phyloP scores from a whole-genome alignment of 1,284 basidiomycete genomes.

The Ustilago lituana region DNA sequence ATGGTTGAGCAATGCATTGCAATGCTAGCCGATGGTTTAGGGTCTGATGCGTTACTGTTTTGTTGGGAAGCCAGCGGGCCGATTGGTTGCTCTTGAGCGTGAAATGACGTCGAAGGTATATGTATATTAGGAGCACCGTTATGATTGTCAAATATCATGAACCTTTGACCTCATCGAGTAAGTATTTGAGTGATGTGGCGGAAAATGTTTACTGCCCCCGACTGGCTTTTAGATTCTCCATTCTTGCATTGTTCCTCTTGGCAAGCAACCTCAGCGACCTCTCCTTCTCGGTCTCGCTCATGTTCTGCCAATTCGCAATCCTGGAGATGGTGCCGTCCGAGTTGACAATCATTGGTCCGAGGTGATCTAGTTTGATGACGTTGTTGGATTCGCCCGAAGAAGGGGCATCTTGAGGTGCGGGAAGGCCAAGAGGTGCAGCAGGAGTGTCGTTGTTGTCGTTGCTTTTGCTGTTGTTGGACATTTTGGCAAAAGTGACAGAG shows the following conservation, averaged over 20 bases:
- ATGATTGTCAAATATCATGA: too few species aligned
- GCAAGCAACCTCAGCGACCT: slow-evolving; percentile 51
- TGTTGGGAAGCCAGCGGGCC: too few species aligned
- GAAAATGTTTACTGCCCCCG: slow-evolving; percentile 10
- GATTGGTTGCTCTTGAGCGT: too few species aligned
- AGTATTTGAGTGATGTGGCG: too few species aligned
- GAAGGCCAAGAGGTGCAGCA: slow-evolving; percentile 27
- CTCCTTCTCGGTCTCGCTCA: slow-evolving; percentile 53
- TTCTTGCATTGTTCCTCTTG: slow-evolving; percentile 56
- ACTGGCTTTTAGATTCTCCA: slow-evolving; percentile 20
- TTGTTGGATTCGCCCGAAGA: slow-evolving; percentile 20
- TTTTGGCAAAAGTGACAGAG: slow-evolving; percentile 5
- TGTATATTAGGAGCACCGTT: too few species aligned
- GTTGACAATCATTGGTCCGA: slow-evolving; percentile 60
- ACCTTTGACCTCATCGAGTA: too few species aligned
- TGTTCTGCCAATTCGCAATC: slow-evolving; percentile 52
- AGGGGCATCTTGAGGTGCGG: slow-evolving; percentile 33
- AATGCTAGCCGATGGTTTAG: background rate
- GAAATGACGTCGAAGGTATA: too few species aligned
- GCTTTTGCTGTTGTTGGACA: slow-evolving; percentile 8
- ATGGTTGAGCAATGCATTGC: background rate
- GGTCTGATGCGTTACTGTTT: too few species aligned
- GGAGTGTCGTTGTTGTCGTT: slow-evolving; percentile 6
- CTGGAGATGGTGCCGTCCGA: slow-evolving; percentile 59
- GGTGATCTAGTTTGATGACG: slow-evolving; percentile 55